These are phyloP conservation scores for Phytophthora ohioensis DNA, from an alignment of 352 stramenopile species.

Conservation along the genomic window DNA sequence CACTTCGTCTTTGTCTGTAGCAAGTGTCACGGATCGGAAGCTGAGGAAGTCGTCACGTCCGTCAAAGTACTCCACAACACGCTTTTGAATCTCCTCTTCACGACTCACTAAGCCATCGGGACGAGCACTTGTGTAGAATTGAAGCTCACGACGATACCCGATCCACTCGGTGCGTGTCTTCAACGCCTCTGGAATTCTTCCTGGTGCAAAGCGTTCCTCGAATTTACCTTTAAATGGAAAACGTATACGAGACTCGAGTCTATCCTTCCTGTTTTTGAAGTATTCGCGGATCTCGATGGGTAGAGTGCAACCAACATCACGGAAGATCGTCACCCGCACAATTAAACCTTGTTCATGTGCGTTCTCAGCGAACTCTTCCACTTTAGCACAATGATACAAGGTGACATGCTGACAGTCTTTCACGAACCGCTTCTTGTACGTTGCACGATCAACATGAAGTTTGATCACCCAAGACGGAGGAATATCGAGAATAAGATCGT, in stretches of 20 bases:
- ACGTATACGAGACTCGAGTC: conserved; percentile 79
- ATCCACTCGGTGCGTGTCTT: conserved; percentile 88
- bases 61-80: conserved; percentile 89
- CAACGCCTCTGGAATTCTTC: conserved; percentile 77
- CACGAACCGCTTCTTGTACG: conserved; percentile 90
- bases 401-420: conserved; percentile 86
- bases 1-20: conserved; percentile 78
- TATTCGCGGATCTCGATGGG: conserved; percentile 91
- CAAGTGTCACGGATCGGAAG: conserved; percentile 85
- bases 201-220: conserved; percentile 82
- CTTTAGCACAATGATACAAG: conserved; percentile 91
- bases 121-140: conserved; percentile 93
- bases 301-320: conserved; percentile 79
- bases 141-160: conserved; percentile 85
- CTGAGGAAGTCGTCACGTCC: conserved; percentile 87
- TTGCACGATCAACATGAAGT: conserved; percentile 72
- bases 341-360: conserved; percentile 91
- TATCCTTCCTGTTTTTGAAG: conserved; percentile 94
- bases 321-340: conserved; percentile 85
- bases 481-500: conserved; percentile 83
- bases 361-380: conserved; percentile 94
- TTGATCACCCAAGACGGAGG: conserved; percentile 88
- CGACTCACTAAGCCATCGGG: conserved; percentile 89
- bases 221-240: conserved; percentile 90
- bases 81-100: conserved; percentile 90